phyloP scores from a whole-genome alignment of 306 rosid species.

The Malus asiatica region DNA sequence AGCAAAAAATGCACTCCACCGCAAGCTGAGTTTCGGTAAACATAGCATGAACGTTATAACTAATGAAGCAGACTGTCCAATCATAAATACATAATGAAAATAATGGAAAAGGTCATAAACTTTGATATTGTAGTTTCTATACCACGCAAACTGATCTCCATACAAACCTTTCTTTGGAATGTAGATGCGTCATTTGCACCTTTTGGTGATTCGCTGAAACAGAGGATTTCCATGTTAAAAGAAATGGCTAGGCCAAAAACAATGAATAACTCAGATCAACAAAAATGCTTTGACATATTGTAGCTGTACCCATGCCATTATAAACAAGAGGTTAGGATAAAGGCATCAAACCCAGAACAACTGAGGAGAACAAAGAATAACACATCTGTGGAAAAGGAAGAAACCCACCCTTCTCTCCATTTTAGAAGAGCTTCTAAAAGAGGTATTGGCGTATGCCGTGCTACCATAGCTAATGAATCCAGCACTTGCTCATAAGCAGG shows the following conservation, averaged over 20 bases:
- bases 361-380: not conserved
- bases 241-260: not conserved
- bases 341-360: not conserved
- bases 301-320: not conserved
- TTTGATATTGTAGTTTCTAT: not conserved
- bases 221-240: not conserved
- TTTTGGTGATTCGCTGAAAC: slow-evolving; percentile 86
- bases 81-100: not conserved
- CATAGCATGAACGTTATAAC: slow-evolving; percentile 14
- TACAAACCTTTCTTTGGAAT: slow-evolving; percentile 84
- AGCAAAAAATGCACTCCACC: slow-evolving; percentile 98
- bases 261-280: not conserved
- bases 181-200: slow-evolving; percentile 97
- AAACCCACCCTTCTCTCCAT: slow-evolving; percentile 82
- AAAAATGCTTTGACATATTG: not conserved
- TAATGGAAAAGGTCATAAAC: not conserved
- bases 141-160: not conserved
- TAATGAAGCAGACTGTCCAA: slow-evolving; percentile 7
- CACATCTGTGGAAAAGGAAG: not conserved
- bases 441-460: slow-evolving; percentile 97
- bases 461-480: slow-evolving; percentile 97
- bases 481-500: slow-evolving; percentile 98
- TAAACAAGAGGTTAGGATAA: not conserved
- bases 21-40: slow-evolving; percentile 70
- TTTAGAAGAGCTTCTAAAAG: slow-evolving; percentile 85